phyloP scores from a whole-genome alignment of 768 basidiomycete species.

The Leccinum subtestaceum region DNA sequence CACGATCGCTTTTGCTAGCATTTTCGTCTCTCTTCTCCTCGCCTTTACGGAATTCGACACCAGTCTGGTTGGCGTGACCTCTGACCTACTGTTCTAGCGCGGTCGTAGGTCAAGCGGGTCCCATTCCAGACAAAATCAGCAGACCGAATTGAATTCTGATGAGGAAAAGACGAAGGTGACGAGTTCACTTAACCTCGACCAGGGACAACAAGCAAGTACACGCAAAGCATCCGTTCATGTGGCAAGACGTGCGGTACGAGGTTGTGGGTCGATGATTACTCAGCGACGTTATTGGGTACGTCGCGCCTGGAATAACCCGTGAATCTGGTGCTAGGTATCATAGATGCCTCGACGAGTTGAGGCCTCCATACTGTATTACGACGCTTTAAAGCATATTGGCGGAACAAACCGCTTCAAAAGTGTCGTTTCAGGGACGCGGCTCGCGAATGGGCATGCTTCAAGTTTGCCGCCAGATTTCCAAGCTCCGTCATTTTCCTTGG shows the following conservation, averaged over 20 bases:
- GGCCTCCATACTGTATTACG: constrained; percentile 21
- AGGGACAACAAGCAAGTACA: too few relatives aligned
- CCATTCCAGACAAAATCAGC: too few relatives aligned
- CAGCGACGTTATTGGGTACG: constrained; percentile 60
- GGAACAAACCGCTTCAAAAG: constrained; percentile 8
- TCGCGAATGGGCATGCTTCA: constrained; percentile 42
- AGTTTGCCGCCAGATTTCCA: constrained; percentile 45
- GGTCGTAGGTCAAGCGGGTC: too few relatives aligned
- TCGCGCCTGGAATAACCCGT: constrained; percentile 53
- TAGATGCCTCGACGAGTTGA: too few relatives aligned
- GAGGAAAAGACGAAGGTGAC: too few relatives aligned
- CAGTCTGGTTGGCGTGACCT: too few relatives aligned
- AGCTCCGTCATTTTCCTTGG: constrained; percentile 29
- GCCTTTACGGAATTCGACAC: constrained; percentile 65
- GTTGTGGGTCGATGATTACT: constrained; percentile 59
- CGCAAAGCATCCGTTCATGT: too few relatives aligned
- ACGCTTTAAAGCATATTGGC: constrained; percentile 50
- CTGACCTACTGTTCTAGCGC: too few relatives aligned
- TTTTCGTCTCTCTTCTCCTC: constrained; percentile 56
- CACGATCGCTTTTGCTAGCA: constrained; percentile 57
- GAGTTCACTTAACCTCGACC: too few relatives aligned
- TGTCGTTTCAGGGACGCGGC: constrained; percentile 39
- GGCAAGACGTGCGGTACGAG: constrained; percentile 20
- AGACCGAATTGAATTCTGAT: too few relatives aligned
- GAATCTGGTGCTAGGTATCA: constrained; percentile 45